phyloP scores from a whole-genome alignment of 345 rosid genomes.

The Moricandia arvensis region DNA sequence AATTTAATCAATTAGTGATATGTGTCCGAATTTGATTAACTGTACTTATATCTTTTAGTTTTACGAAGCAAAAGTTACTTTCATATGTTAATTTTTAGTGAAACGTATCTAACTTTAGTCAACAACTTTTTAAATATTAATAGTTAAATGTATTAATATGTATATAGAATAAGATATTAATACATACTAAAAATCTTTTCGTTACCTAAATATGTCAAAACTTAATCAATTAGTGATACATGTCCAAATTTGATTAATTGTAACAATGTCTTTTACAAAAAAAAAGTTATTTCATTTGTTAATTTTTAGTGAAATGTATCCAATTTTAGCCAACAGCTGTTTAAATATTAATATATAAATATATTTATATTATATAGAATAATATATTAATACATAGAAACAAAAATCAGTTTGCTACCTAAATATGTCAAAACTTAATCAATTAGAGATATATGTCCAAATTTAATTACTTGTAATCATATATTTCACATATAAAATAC shows the following conservation, averaged over 20 bases:
- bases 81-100: too few species aligned
- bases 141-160: too few species aligned
- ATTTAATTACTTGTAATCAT: not conserved
- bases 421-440: not conserved
- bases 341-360: too few species aligned
- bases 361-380: not conserved
- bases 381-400: not conserved
- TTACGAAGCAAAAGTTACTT: too few species aligned
- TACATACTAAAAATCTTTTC: not conserved
- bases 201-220: not conserved
- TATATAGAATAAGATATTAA: not conserved
- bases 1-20: not conserved
- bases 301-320: too few species aligned
- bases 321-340: too few species aligned
- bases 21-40: constrained; percentile 1
- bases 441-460: constrained; percentile 11
- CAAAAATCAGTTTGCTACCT: not conserved
- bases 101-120: too few species aligned
- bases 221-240: not conserved
- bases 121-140: too few species aligned
- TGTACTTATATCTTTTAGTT: not conserved
- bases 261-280: not conserved
- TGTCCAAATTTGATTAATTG: constrained; percentile 1
- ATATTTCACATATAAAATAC: not conserved
- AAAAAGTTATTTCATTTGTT: too few species aligned